Conservation (phyloP, 140 eudicot species). For the Ambrosia hybrid region DNA sequence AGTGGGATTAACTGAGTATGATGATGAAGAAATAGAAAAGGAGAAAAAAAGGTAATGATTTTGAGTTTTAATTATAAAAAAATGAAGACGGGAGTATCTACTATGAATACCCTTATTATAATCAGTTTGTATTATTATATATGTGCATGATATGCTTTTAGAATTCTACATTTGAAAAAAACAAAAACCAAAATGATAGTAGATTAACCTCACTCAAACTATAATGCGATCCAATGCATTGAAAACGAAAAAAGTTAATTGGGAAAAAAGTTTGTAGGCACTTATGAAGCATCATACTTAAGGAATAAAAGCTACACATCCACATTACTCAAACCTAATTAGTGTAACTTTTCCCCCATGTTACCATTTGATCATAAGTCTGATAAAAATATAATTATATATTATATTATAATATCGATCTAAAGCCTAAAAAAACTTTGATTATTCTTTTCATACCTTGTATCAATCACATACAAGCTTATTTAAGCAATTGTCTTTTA, state of each 20-base stretch:
- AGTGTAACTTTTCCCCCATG: constrained; percentile 30
- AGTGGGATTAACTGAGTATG: too few species aligned
- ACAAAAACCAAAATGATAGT: neutral
- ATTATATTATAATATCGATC: neutral
- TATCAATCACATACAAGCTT: too few species aligned
- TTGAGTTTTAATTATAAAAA: too few species aligned
- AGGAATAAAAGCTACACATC: constrained; percentile 29
- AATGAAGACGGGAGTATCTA: too few species aligned
- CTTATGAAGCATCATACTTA: constrained; percentile 35
- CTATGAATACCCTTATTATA: too few species aligned
- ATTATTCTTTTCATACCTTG: too few species aligned
- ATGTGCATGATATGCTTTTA: neutral
- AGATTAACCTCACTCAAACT: neutral
- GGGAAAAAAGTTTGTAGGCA: constrained; percentile 31
- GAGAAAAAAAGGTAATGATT: too few species aligned
- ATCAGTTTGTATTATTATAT: neutral
- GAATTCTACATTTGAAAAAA: neutral
- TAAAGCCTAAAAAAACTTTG: too few species aligned
- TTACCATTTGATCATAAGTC: constrained; percentile 17
- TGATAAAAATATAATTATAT: neutral
- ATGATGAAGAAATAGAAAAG: too few species aligned
- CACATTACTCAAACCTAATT: constrained; percentile 39
- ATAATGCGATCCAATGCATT: constrained; percentile 42
- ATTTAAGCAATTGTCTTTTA: too few species aligned
- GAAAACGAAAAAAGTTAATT: constrained; percentile 18